Conservation (phyloP, 495 filamentous ascomycete genomes). For the Talaromyces thailandensis region DNA sequence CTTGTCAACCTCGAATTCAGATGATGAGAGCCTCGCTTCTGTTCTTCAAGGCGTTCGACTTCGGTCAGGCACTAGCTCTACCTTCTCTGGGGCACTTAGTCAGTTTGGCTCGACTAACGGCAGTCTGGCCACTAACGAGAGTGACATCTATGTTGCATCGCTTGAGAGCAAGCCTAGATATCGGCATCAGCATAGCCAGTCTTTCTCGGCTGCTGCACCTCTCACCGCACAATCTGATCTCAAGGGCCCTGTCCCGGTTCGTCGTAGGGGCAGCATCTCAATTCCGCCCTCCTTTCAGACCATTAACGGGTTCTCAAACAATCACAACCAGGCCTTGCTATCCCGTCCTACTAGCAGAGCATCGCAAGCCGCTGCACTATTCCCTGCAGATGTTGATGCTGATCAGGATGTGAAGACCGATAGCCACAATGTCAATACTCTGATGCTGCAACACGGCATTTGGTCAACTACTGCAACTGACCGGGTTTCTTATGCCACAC, state of each 20-base stretch:
- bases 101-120: conserved; percentile 4
- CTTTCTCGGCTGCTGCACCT: neutral
- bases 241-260: neutral
- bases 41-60: neutral
- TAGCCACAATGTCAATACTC: neutral
- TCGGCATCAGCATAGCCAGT: conserved; percentile 4
- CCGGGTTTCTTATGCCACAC: neutral
- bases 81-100: neutral
- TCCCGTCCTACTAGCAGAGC: neutral
- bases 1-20: neutral
- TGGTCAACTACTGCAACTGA: neutral
- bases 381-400: neutral
- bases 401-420: neutral
- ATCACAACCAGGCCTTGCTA: neutral
- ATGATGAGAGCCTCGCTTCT: neutral
- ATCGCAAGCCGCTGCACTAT: neutral
- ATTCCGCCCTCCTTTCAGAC: neutral
- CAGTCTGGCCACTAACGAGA: neutral
- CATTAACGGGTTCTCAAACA: neutral
- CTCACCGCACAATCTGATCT: neutral
- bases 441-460: conserved; percentile 2
- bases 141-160: neutral
- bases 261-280: neutral
- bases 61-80: conserved; percentile 1
- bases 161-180: neutral